These are phyloP conservation scores for Trichoderma asperelloides DNA, from an alignment of 495 filamentous ascomycete species.

Conservation along the genomic window DNA sequence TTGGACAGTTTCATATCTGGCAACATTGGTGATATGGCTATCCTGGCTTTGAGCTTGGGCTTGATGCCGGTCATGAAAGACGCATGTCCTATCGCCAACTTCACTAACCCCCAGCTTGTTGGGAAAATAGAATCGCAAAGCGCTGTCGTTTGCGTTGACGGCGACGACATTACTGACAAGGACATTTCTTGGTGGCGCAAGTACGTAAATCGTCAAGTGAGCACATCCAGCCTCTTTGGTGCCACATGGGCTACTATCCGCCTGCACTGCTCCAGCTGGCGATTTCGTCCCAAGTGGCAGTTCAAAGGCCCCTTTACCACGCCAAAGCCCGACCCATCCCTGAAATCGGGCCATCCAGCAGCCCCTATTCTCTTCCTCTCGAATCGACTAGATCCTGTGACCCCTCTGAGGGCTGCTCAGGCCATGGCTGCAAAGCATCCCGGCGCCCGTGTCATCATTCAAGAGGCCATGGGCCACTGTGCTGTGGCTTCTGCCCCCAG, in stretches of 20 bases:
- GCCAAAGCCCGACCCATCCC: conserved; percentile 10
- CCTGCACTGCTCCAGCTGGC: conserved; percentile 46
- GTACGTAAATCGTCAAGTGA: conserved; percentile 29
- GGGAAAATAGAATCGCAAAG: background rate
- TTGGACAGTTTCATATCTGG: background rate
- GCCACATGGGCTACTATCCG: conserved; percentile 47
- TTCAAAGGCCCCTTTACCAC: conserved; percentile 24
- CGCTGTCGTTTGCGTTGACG: conserved; percentile 54
- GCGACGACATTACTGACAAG: conserved; percentile 23
- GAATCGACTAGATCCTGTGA: conserved; percentile 23
- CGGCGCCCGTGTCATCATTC: conserved; percentile 20
- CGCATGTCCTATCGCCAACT: conserved; percentile 11
- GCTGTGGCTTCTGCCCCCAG: conserved; percentile 16
- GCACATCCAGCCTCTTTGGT: conserved; percentile 39
- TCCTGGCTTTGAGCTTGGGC: background rate
- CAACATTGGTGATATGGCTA: background rate
- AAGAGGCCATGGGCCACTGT: conserved; percentile 22
- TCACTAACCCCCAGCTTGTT: background rate
- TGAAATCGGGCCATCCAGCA: conserved; percentile 13
- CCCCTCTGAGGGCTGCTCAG: conserved; percentile 22
- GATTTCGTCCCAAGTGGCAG: conserved; percentile 17
- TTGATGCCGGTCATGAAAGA: conserved; percentile 5
- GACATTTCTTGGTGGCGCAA: conserved; percentile 28
- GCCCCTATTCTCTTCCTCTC: conserved; percentile 26
- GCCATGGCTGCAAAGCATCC: conserved; percentile 19